Evolutionary conservation across 2,329 filamentous ascomycete species (phyloP).

Genomic region (Colletotrichum cordylinicola): DNA sequence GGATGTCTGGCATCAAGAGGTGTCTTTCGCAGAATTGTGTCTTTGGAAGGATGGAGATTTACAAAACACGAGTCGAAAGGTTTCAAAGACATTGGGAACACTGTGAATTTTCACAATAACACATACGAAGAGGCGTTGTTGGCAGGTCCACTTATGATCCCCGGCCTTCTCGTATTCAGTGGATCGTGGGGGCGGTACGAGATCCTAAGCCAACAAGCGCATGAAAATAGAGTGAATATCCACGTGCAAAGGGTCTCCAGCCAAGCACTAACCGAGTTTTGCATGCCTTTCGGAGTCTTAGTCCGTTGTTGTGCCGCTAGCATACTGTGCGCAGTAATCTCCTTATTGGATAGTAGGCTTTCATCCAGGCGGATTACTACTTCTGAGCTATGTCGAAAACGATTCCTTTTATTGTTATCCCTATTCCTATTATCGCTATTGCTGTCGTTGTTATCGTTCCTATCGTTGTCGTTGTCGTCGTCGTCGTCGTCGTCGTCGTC

Average conservation of each 20-base stretch:
- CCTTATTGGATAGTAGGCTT: too few species aligned
- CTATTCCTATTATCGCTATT: too few species aligned
- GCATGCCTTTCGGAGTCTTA: background rate
- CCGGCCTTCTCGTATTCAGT: background rate
- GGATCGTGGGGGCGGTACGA: background rate
- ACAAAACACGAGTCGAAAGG: rapidly evolving
- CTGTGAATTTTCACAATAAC: background rate
- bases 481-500: too few species aligned
- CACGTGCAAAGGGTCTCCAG: background rate
- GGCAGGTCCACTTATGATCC: background rate
- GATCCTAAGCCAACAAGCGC: background rate
- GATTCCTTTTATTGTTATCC: too few species aligned
- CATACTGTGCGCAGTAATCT: background rate
- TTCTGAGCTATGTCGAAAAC: too few species aligned
- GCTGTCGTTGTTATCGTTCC: too few species aligned
- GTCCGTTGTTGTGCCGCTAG: background rate
- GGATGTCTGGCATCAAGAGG: background rate
- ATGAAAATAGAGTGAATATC: background rate
- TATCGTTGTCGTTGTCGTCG: too few species aligned
- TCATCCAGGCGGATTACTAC: too few species aligned
- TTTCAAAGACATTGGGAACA: rapidly evolving
- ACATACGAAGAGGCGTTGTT: background rate
- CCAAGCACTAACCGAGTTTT: background rate
- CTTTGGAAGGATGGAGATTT: background rate
- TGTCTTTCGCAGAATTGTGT: background rate